Base-by-base conservation (phyloP, 2,329 filamentous ascomycete species). In the Xylariaceae sp. region DNA sequence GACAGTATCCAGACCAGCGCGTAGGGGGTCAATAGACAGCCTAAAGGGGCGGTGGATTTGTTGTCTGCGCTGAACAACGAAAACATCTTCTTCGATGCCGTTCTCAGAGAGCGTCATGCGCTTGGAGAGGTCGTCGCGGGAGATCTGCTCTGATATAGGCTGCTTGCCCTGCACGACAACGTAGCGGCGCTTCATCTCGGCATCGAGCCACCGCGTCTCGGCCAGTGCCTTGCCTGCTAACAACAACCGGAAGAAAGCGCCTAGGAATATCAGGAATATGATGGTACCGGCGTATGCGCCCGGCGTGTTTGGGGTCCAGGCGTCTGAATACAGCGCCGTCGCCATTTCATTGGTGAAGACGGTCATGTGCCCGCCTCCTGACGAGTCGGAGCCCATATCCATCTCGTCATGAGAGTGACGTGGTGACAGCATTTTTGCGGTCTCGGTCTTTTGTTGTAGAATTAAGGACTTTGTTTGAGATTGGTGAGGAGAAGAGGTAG, bases 261-360 rank as follows among this genome's bases (percentile, higher is more conserved):
- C 87, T 48, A 98, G 86, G 40, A 89, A 66, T 71, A 96, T 87
- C 57, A 97, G 83, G 76, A 97, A 97, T 73, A 97, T 90, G 79
- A 94, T 96, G 24, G 92, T 96, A 53, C 87, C 94, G 1, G 91
- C 92, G 75, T 97, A 98, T 58, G 82, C 78, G 66, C 88, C 91
- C 5, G 82, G 78, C 31, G 78, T 87, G 24, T 71, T 75, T 4
- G 94, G 94, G 2, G 89, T 89, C 92, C 93, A 98, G 49, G 79
- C 73, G 19, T 76, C 72, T 14, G 90, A 87, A 77, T 78, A 86
- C 58, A 86, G 78, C 0, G 83, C 72, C 4, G 82, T 84, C 50
- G 67, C 66, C 45, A 73, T 75, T 56, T 75, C 67, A 60, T 74
- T 83, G 63, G 66, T 87, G 81, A 95, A 95, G 63, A 82, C 72